Evolutionary conservation across 106 monocot species (phyloP), one percentile per base, ranked within the genome.

Genomic region (Dendrobium huoshanense): DNA sequence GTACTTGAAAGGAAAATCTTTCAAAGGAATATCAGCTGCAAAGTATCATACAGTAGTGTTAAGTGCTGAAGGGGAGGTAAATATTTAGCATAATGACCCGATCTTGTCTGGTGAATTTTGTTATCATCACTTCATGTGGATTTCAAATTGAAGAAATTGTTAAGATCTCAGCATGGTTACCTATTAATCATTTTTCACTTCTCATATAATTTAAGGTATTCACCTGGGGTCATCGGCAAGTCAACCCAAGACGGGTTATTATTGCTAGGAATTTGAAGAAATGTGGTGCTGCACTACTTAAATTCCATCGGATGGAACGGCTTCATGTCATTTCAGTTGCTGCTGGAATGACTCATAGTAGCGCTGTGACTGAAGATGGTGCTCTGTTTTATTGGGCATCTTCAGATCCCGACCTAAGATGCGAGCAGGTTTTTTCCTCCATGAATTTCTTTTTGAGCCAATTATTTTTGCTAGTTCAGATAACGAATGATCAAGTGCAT

Each of bases 151-250:
- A 45, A 45, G 45, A 6, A 9, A 41, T 42, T 43, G 10, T 41
- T 16, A 29, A 42, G 22, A 67, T 22, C 7, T 8, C 20, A 33
- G 11, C 18, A 31, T 55, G 2, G 42, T 55, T 55, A 55, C 29
- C 48, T 54, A 29, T 37, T n/a, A 31, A 49, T 55, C 47, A 37
- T 7, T 13, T 73, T 27, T 73, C 16, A 1, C 2, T 47, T 54
- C 8, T 73, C 15, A 20, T 43, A 79, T 44, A 22, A 64, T 78
- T 78, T 37, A 83, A 98, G 98, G 91, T 99, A 43, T 99, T 87
- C 75, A 95, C 93, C 1, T 99, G 99, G 99, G 99, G 99, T 41
- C 99, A 99, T 88, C 86, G 90, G 5, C 90, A 93, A 75, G 99
- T 99, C 42, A 99, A 89, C 42, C 99, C 99, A 77, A 89, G 74